A percentile compares a stretch with the other conserved stretches of the same genome.
phyloP scores from a whole-genome alignment of 2,329 filamentous ascomycete species.

The Calonectria pseudoturangicola region DNA sequence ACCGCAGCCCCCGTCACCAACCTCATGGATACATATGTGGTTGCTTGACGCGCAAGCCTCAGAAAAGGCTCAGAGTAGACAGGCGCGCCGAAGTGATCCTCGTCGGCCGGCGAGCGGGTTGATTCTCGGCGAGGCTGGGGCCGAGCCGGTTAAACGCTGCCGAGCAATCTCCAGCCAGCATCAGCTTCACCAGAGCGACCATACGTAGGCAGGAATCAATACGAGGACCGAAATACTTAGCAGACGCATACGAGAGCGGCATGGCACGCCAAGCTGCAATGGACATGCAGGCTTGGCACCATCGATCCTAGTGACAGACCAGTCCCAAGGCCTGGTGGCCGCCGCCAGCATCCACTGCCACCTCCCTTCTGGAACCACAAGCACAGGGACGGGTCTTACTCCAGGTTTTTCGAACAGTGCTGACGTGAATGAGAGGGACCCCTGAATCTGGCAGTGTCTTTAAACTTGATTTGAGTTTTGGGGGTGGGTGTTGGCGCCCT shows the following conservation, averaged over 20 bases:
- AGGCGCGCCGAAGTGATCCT: conserved; percentile 21
- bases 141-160: conserved; percentile 27
- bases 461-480: conserved; percentile 18
- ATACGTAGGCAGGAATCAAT: not conserved
- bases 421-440: conserved; percentile 29
- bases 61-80: conserved; percentile 30
- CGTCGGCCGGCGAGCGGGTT: conserved; percentile 15
- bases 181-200: conserved; percentile 13
- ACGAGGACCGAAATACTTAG: conserved; percentile 6
- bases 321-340: not conserved
- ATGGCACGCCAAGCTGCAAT: conserved; percentile 21
- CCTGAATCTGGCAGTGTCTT: conserved; percentile 26
- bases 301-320: conserved; percentile 28
- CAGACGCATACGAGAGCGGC: conserved; percentile 22
- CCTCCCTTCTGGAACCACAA: conserved; percentile 34
- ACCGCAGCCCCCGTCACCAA: conserved; percentile 36
- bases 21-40: conserved; percentile 28
- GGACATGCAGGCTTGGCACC: conserved; percentile 26
- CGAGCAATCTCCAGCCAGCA: conserved; percentile 31
- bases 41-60: conserved; percentile 37
- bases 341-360: conserved; percentile 26
- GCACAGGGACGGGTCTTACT: conserved; percentile 30
- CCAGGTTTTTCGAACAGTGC: conserved; percentile 30
- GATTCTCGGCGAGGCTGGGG: conserved; percentile 31
- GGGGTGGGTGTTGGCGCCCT: conserved; percentile 7